These are phyloP conservation scores for Circinella minor DNA, from an alignment of 371 early-diverging fungal genomes.

Conservation along the genomic window DNA sequence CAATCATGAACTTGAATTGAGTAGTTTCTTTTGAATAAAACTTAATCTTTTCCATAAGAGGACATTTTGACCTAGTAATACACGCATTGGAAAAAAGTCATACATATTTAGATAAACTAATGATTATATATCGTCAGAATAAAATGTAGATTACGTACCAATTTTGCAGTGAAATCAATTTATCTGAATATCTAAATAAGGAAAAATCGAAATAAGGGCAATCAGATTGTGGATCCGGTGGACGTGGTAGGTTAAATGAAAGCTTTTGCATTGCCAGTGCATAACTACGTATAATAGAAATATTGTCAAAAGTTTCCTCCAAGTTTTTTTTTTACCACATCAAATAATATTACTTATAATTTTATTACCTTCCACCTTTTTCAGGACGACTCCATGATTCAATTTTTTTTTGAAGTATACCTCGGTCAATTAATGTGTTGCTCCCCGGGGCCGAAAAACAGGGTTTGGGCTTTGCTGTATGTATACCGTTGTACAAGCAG, in stretches of 20 bases:
- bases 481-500: not conserved
- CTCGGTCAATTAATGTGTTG: not conserved
- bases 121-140: too few relatives aligned
- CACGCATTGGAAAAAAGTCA: too few relatives aligned
- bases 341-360: too few relatives aligned
- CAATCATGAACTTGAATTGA: not conserved
- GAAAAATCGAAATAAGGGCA: slow-evolving; percentile 1
- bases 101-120: too few relatives aligned
- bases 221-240: not conserved
- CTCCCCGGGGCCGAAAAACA: not conserved
- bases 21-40: not conserved
- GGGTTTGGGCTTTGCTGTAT: not conserved
- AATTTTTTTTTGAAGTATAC: not conserved
- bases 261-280: not conserved
- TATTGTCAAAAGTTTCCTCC: not conserved
- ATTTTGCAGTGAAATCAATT: not conserved
- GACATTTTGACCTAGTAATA: not conserved
- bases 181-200: not conserved
- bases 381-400: not conserved
- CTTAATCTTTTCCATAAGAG: not conserved
- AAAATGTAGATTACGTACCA: not conserved
- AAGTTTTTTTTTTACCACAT: not conserved
- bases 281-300: not conserved
- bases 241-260: not conserved
- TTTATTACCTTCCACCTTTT: not conserved